Evolutionary conservation across 1,284 basidiomycete species (phyloP).

Genomic region (Mycena citricolor): DNA sequence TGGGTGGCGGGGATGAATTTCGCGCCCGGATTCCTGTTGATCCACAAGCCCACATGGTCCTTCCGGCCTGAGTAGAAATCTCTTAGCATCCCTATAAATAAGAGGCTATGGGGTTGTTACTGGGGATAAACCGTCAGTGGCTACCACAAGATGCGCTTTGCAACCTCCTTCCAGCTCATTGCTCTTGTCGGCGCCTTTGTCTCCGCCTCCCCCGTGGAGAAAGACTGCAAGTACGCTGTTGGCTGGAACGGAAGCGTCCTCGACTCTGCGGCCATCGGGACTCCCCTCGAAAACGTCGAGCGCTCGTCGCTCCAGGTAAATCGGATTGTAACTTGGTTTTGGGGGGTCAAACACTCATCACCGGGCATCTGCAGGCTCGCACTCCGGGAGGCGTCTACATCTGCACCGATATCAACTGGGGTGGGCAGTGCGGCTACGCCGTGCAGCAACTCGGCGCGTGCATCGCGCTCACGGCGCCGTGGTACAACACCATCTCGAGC

Average conservation of each 20-base stretch:
- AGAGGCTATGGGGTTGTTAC: too few species aligned
- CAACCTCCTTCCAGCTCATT: too few species aligned
- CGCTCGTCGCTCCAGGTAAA: neutral
- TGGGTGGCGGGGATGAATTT: too few species aligned
- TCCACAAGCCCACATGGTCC: too few species aligned
- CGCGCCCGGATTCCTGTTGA: too few species aligned
- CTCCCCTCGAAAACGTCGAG: neutral
- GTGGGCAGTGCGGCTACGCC: constrained; percentile 1
- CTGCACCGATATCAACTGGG: constrained; percentile 2
- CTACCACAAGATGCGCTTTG: too few species aligned
- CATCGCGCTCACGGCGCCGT: constrained; percentile 1
- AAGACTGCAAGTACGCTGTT: constrained; percentile 1
- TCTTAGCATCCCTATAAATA: too few species aligned
- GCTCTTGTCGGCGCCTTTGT: neutral
- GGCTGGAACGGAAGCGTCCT: constrained; percentile 4
- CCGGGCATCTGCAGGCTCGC: neutral
- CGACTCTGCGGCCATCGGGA: neutral
- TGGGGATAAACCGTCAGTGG: too few species aligned
- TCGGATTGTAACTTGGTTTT: too few species aligned
- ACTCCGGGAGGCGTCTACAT: constrained; percentile 4
- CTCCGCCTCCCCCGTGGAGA: constrained; percentile 1
- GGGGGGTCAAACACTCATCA: neutral
- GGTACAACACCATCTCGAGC: constrained; percentile 2
- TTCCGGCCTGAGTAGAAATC: too few species aligned
- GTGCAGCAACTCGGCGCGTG: constrained; percentile 1